Evolutionary conservation across 768 basidiomycete genomes (phyloP), one percentile per base, ranked within the genome.

Genomic region (Tricholoma furcatifolium): DNA sequence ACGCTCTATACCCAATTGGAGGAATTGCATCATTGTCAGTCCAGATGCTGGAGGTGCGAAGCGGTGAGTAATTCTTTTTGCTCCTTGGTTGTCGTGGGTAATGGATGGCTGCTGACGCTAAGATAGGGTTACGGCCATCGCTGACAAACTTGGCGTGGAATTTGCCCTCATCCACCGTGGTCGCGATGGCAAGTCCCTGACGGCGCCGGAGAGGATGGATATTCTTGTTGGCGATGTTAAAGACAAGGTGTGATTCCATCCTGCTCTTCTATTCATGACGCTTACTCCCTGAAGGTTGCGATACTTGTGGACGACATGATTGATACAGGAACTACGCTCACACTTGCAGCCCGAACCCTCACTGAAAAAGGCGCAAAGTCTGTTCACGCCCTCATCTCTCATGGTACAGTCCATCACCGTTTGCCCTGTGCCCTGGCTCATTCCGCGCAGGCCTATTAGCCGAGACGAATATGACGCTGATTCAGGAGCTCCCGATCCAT

Each of bases 241-340:
- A 57, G 93, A 86, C 76, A 98, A 97, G 77, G 91, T 81, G 60
- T 42, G 70, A 47, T 39, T 50, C n/a, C 50, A 51, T 21, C 32
- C 43, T 42, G 18, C 43, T 20, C 38, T 43, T 23, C 21, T 45
- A 21, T 31, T 43, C 45, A 31, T 23, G 8, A 30, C 31, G 15
- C 40, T 51, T 30, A 44, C 54, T 47, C 44, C 39, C 47, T 52
- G 56, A 50, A 93, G 89, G 81, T 94, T 48, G 94, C 91, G 35
- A 92, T 99, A 64, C 80, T 99, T 42, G 92, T 99, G 31, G 97
- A 99, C 67, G 97, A 99, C 65, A 98, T 99, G 96, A 88, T 97
- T 64, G 97, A 99, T 67, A 93, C 92, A 5, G 96, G 95, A 11
- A 80, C 77, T 34, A 98, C 97, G n/a, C 77, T 98, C 24, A 76